Evolutionary conservation across 1,139 yeast genomes (phyloP).

Genomic region (Zygosaccharomyces pseudobailii): DNA sequence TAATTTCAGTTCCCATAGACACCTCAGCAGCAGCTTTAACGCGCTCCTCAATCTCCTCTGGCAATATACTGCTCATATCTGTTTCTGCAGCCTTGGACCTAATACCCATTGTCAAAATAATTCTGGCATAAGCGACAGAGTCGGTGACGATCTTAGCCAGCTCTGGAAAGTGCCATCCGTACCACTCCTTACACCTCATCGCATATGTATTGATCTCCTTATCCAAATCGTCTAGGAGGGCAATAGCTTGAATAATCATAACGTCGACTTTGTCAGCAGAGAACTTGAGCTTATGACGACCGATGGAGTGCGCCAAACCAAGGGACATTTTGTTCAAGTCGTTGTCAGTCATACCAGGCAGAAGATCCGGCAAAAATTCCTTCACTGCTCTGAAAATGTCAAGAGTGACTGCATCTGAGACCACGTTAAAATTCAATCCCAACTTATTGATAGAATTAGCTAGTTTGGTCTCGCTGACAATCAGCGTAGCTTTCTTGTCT

Average conservation of each 20-base stretch:
- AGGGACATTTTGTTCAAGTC: conserved; percentile 91
- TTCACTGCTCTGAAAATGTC: conserved; percentile 94
- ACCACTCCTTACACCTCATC: conserved; percentile 99
- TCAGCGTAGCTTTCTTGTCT: conserved; percentile 83
- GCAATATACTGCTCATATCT: conserved; percentile 85
- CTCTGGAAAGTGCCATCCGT: conserved; percentile 99
- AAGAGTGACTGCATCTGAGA: conserved; percentile 89
- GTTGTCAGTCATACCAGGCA: conserved; percentile 86
- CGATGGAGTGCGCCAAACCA: conserved; percentile 95
- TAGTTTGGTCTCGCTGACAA: conserved; percentile 91
- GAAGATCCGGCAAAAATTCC: conserved; percentile 85
- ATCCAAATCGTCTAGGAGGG: conserved; percentile 91
- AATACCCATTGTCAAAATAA: conserved; percentile 88
- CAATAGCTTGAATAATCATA: conserved; percentile 98
- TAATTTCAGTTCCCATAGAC: conserved; percentile 97
- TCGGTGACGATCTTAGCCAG: conserved; percentile 95
- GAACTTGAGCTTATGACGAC: conserved; percentile 95
- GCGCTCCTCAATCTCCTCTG: conserved; percentile 84
- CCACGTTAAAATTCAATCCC: conserved; percentile 81
- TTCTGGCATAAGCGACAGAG: conserved; percentile 91
- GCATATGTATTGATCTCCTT: conserved; percentile 96
- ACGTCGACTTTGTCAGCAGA: conserved; percentile 98
- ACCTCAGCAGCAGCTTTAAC: conserved; percentile 93
- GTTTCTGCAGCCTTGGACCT: conserved; percentile 88
- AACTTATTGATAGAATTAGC: conserved; percentile 95